Evolutionary conservation across 441 rosid genomes (phyloP), one percentile per base, ranked within the genome.

Genomic region (Rhodomyrtus psidioides): DNA sequence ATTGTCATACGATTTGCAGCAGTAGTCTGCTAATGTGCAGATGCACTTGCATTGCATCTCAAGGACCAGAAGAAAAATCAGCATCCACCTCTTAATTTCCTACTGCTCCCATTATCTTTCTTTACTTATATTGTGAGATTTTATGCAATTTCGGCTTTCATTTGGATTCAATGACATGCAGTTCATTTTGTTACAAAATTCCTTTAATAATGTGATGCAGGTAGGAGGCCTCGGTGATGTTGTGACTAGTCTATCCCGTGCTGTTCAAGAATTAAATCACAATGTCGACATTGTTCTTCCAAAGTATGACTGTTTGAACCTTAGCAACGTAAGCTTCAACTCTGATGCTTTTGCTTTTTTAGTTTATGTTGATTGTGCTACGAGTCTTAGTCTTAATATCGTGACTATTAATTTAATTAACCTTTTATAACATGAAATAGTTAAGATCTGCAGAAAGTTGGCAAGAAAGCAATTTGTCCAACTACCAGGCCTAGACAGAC

Each of bases 211-310:
- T 88, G 56, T 90, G 53, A 81, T 92, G 92, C 93, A 96, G 99
- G 98, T 97, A 88, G 99, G 99, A 89, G 99, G 99, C 82, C 92
- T 97, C 62, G 99, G 99, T 85, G 99, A 97, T 91, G 98, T 97
- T 19, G 97, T 97, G 88, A 97, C 99, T 88, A 94, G 99, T 92
- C 95, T 97, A 81, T 97, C 99, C 84, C 99, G 98, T 88, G 98
- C 99, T 87, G 94, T 97, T 91, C 99, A 96, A 92, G 99, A 96
- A 81, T 88, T 96, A 89, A 94, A 95, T 88, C 99, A 96, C 91
- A 94, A 89, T 84, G 98, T 97, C 30, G 95, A 96, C 88, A 90
- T 97, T 87, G 91, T 97, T 90, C 93, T 97, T 83, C 99, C 99
- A 56, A 97, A 96, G 94, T 96, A 95, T 90, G 96, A 97, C 88